A percentile compares a stretch with the other conserved stretches of the same genome.
Conservation (phyloP, 2,329 filamentous ascomycete species). For the Xylaria sp. region DNA sequence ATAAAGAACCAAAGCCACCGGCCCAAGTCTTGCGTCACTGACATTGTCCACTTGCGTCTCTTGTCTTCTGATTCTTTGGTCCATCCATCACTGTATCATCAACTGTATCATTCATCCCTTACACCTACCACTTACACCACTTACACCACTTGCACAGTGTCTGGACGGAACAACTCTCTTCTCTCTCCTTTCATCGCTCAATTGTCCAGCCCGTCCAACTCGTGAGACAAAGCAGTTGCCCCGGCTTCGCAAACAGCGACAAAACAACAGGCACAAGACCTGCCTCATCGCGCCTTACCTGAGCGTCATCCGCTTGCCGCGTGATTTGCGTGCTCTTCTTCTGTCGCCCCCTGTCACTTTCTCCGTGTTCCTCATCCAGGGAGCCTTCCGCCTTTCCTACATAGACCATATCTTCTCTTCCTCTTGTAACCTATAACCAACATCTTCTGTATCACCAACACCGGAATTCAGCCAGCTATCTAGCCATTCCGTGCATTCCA, state of each 20-base stretch:
- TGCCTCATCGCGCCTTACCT: slow-evolving; percentile 39
- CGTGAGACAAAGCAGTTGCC: slow-evolving; percentile 36
- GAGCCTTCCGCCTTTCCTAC: slow-evolving; percentile 30
- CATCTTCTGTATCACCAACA: slow-evolving; percentile 10
- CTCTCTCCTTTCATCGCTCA: slow-evolving; percentile 33
- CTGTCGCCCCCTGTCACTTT: slow-evolving; percentile 34
- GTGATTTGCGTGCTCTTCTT: slow-evolving; percentile 40
- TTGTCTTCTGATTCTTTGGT: slow-evolving; percentile 13
- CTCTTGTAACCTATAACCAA: slow-evolving; percentile 25
- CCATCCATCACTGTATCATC: no score
- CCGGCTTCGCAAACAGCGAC: slow-evolving; percentile 37
- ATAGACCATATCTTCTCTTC: slow-evolving; percentile 9
- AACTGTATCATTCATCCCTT: slow-evolving; percentile 3
- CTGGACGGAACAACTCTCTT: slow-evolving; percentile 15
- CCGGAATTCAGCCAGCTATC: not conserved
- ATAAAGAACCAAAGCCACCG: slow-evolving; percentile 26
- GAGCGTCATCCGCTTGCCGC: slow-evolving; percentile 40
- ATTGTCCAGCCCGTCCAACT: slow-evolving; percentile 2
- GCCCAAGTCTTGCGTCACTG: slow-evolving; percentile 37
- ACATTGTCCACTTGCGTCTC: slow-evolving; percentile 27
- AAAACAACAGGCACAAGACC: slow-evolving; percentile 36
- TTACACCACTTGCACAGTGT: no score
- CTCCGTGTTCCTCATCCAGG: slow-evolving; percentile 30
- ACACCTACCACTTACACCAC: no score
- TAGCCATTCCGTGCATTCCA: not conserved